Conservation (phyloP, 208 protist species). For the Herpetomonas tarakana region DNA sequence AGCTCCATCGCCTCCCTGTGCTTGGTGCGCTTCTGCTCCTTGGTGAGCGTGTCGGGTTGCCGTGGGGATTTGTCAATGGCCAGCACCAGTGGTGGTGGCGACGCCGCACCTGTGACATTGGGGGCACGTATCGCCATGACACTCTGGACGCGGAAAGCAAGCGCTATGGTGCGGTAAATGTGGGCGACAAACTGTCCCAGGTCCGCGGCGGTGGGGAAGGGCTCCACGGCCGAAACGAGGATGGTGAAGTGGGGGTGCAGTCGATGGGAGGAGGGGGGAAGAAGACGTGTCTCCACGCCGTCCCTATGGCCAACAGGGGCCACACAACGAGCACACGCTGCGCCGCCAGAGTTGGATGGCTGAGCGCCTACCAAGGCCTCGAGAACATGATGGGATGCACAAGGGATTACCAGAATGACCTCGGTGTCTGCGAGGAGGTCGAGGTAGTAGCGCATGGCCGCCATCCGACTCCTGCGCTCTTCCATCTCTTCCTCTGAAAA, state of each 20-base stretch:
- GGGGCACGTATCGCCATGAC: neutral
- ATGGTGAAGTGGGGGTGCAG: constrained; percentile 37
- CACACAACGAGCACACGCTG: too few relatives aligned
- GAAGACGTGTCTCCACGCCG: neutral
- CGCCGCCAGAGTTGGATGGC: too few relatives aligned
- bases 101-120: too few relatives aligned
- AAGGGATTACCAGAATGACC: constrained; percentile 58
- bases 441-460: constrained; percentile 55
- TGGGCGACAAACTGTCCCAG: constrained; percentile 46
- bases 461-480: constrained; percentile 18
- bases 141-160: constrained; percentile 41
- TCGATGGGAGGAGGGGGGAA: too few relatives aligned
- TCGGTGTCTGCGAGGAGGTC: constrained; percentile 57
- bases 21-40: neutral
- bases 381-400: constrained; percentile 13
- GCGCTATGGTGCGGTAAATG: constrained; percentile 37
- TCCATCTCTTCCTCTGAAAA: constrained; percentile 11
- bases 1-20: constrained; percentile 21
- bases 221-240: constrained; percentile 14
- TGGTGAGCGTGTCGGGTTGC: constrained; percentile 14
- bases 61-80: constrained; percentile 14
- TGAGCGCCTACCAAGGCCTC: too few relatives aligned
- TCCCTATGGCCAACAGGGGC: neutral
- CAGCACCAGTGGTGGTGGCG: too few relatives aligned
- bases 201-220: constrained; percentile 28